Evolutionary conservation across 2,329 filamentous ascomycete genomes (phyloP), one percentile per base, ranked within the genome.

Genomic region (Neodidymelliopsis sp.): DNA sequence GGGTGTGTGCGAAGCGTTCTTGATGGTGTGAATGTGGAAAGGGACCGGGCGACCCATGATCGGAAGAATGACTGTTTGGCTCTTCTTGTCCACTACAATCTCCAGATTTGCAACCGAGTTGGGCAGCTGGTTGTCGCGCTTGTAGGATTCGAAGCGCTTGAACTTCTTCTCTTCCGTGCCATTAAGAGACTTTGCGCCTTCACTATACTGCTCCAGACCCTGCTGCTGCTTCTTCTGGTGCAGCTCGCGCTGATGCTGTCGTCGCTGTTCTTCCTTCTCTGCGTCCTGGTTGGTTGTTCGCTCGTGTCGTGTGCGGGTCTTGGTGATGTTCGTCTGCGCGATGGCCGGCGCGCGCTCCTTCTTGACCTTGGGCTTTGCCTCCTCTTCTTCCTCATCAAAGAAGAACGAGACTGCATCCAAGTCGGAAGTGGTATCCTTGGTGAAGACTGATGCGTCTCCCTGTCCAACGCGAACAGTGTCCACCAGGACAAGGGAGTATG

Each of bases 61-160:
- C 2, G 95, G 94, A 31, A 99, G 83, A 41, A 99, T 88, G 49
- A 99, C 85, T 0, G 93, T 97, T 47, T 84, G 84, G 65, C 91
- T 94, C 78, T 96, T 97, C 61, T 84, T 82, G 69, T 99, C 94
- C 11, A 97, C 91, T 16, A 96, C 83, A 54, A 99, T 91, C 54
- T 90, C 87, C 47, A 97, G 80, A 63, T 96, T 93, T 71, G 89
- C 88, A 59, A 96, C 86, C 66, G 86, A 87, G 11, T 82, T 70
- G 2, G 94, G 94, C 43, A 99, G 85, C 73, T 97, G 93, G 63
- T 95, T 96, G 72, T 97, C 94, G 53, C 93, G 86, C 80, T 97
- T 99, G 79, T 99, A 99, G 0, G 94, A 99, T 74, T 99, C 94
- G 69, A 97, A 99, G 46, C 91, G 90, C 79, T 97, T 97, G 81